Evolutionary conservation across 768 basidiomycete genomes (phyloP).

Genomic region (Hydnum rufescens): DNA sequence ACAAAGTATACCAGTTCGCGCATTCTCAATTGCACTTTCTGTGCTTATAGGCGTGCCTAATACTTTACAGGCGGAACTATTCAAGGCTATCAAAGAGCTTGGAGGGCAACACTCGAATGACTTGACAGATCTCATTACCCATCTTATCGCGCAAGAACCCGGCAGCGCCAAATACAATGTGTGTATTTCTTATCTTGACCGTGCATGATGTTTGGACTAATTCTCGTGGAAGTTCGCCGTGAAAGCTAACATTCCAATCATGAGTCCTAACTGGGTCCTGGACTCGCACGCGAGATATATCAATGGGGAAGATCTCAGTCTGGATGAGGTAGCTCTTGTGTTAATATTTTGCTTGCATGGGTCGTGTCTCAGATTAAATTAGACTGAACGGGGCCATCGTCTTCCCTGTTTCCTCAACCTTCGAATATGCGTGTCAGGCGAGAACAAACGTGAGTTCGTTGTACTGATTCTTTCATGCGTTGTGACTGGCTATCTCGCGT

Average conservation of each 20-base stretch:
- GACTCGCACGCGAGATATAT: constrained; percentile 58
- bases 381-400: constrained; percentile 42
- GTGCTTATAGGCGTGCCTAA: constrained; percentile 6
- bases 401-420: constrained; percentile 58
- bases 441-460: constrained; percentile 24
- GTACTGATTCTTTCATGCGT: not conserved
- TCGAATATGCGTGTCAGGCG: constrained; percentile 53
- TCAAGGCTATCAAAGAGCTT: constrained; percentile 59
- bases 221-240: constrained; percentile 46
- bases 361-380: not conserved
- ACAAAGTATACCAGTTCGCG: constrained; percentile 36
- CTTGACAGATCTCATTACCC: constrained; percentile 74
- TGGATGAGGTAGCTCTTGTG: not conserved
- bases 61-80: constrained; percentile 37
- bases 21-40: too few relatives aligned
- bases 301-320: constrained; percentile 33
- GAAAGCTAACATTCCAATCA: constrained; percentile 58
- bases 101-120: constrained; percentile 51
- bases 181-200: constrained; percentile 12
- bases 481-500: not conserved
- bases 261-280: constrained; percentile 57
- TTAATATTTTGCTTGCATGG: not conserved
- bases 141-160: constrained; percentile 63
- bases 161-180: constrained; percentile 75
- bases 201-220: not conserved